These are phyloP conservation scores for Malassezia obtusa DNA, from an alignment of 1,284 basidiomycete species.

Conservation along the genomic window DNA sequence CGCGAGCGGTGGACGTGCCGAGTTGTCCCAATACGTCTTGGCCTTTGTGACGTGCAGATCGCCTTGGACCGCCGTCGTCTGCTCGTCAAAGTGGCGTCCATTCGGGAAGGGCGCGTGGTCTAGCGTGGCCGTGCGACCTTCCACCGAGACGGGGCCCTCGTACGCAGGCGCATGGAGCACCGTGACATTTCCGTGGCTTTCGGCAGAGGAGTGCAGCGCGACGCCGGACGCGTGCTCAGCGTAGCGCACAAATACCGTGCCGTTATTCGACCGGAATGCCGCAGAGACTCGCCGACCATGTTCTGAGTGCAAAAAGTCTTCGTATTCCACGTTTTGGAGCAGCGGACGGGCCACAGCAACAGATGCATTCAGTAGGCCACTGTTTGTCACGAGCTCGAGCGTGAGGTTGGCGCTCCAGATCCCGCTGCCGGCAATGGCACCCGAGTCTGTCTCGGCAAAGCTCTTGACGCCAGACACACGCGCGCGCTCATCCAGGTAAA, in stretches of 20 bases:
- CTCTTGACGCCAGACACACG: not conserved
- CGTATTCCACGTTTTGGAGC: conserved; percentile 8
- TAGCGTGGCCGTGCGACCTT: not conserved
- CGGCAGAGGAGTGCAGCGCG: conserved; percentile 21
- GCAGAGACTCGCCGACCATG: conserved; percentile 20
- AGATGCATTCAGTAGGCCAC: conserved; percentile 24
- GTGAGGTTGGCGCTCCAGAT: conserved; percentile 25
- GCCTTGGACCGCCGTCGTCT: not conserved
- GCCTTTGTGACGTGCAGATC: not conserved
- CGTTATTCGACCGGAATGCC: conserved; percentile 21
- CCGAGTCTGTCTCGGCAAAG: not conserved
- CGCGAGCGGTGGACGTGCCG: not conserved
- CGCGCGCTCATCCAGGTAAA: not conserved
- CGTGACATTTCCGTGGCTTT: not conserved
- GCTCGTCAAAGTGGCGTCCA: not conserved
- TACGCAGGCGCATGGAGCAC: not conserved
- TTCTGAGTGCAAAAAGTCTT: conserved; percentile 18
- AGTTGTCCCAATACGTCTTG: not conserved
- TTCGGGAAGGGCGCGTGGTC: not conserved
- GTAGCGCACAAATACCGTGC: conserved; percentile 24
- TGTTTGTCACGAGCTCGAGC: conserved; percentile 17
- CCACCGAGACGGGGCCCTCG: not conserved
- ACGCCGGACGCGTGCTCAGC: conserved; percentile 20
- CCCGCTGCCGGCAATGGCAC: conserved; percentile 2
- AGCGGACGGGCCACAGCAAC: conserved; percentile 25